phyloP scores from a whole-genome alignment of 441 rosid species.

The Erodium trifolium region DNA sequence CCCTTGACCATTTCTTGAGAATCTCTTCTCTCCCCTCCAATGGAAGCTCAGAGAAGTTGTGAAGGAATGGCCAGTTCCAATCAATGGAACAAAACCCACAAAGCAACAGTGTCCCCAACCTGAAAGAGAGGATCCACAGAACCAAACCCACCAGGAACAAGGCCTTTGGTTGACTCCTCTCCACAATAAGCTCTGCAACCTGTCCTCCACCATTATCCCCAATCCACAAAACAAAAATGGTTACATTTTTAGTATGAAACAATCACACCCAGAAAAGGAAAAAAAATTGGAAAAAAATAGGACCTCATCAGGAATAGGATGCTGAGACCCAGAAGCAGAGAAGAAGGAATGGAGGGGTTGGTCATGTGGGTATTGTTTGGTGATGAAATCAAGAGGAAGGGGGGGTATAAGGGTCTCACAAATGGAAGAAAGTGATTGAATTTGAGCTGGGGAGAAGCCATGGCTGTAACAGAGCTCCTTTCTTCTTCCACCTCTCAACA shows the following conservation, averaged over 20 bases:
- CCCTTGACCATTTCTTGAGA: constrained; percentile 16
- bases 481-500: constrained; percentile 2
- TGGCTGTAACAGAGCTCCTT: neutral
- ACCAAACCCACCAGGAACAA: constrained; percentile 13
- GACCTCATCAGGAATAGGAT: constrained; percentile 5
- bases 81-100: constrained; percentile 16
- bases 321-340: constrained; percentile 1
- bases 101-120: constrained; percentile 21
- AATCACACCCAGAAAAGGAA: neutral
- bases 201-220: neutral
- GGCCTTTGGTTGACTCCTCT: constrained; percentile 11
- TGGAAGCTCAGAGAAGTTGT: constrained; percentile 14
- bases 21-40: constrained; percentile 17
- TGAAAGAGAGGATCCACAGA: constrained; percentile 16
- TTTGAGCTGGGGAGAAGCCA: neutral
- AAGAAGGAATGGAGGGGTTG: neutral
- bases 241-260: no score
- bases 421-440: constrained; percentile 3
- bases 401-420: constrained; percentile 3
- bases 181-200: constrained; percentile 19
- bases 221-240: neutral
- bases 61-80: constrained; percentile 6
- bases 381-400: neutral
- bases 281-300: neutral
- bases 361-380: neutral